Base-by-base conservation (phyloP, 2,329 filamentous ascomycete species). In the Cercospora berteroae region DNA sequence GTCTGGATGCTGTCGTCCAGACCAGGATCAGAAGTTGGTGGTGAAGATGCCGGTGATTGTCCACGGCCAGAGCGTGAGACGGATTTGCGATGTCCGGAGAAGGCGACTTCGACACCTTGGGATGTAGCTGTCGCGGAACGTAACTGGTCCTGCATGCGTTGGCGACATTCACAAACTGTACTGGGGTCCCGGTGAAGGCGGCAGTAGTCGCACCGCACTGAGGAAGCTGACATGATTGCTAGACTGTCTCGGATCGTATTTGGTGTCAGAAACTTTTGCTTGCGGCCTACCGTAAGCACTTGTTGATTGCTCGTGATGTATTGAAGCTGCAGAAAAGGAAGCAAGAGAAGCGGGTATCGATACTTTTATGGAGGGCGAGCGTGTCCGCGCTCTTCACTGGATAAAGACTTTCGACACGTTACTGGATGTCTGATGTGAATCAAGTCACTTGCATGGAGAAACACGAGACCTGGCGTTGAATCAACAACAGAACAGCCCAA, bases 401-500 rank as follows among this genome's bases (percentile, higher is more conserved):
- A 39, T 36, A 23, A 39, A 27, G 18, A 16, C 10, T 8, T 29
- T 63, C 55, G 60, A 63, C 65, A 44, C 58, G 39, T 67, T 42
- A 60, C 42, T 39, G 55, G 12, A 33, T 64, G 60, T 64, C 42
- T 67, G 25, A 44, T 18, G 44, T 50, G 58, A 44, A 42, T 16
- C 60, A 67, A 60, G 65, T 67, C 60, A 67, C 52, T 67, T 23
- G 39, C 44, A 20, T 56, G 48, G 55, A 50, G 23, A 55, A 44
- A 50, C 60, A 64, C 65, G 60, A 52, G 65, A 56, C 31, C 20
- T 25, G 23, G 48, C n/a, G 55, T 48, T 58, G 29, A 25, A 39
- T 36, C 50, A 48, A 36, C n/a, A 31, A 31, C 39, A 63, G 42
- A n/a, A 44, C 29, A 23, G 55, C 6, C 12, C 4, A 9, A 29